Conservation (phyloP, 495 filamentous ascomycete species). For the Aspergillus leporis region DNA sequence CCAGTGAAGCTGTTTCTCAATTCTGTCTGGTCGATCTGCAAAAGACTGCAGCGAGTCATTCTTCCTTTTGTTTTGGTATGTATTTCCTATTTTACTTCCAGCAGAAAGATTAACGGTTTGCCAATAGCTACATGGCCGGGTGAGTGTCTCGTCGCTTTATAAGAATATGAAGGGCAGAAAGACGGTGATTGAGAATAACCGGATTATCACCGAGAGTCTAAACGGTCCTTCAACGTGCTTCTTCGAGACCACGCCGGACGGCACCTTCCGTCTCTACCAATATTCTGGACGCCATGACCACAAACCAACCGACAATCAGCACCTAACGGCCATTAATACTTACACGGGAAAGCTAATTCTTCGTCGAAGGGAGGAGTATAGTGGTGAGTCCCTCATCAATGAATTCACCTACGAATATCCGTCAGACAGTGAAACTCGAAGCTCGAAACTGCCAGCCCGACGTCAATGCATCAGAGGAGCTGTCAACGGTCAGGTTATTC, state of each 20-base stretch:
- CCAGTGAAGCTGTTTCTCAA: constrained; percentile 43
- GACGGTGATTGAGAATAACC: constrained; percentile 41
- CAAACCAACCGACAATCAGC: constrained; percentile 38
- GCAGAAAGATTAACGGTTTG: background rate
- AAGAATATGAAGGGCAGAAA: constrained; percentile 47
- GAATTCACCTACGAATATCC: constrained; percentile 54
- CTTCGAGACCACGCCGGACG: constrained; percentile 35
- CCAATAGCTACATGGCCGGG: constrained; percentile 36
- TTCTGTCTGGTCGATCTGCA: constrained; percentile 51
- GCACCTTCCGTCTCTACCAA: constrained; percentile 42
- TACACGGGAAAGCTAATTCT: constrained; percentile 49
- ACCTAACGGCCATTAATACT: constrained; percentile 45
- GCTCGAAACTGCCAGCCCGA: constrained; percentile 42
- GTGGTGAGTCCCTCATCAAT: constrained; percentile 40
- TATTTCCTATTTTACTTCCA: background rate
- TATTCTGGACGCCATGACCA: constrained; percentile 43
- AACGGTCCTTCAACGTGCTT: constrained; percentile 41
- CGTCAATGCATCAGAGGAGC: constrained; percentile 48
- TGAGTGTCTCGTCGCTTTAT: constrained; percentile 42
- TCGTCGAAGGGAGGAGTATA: constrained; percentile 45
- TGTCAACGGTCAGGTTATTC: constrained; percentile 43
- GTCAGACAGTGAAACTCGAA: constrained; percentile 1
- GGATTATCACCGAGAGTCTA: constrained; percentile 43
- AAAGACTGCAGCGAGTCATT: constrained; percentile 36
- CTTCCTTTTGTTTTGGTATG: constrained; percentile 49